Conservation (phyloP, 2,329 filamentous ascomycete species). For the Paracoccidioides lutzii region DNA sequence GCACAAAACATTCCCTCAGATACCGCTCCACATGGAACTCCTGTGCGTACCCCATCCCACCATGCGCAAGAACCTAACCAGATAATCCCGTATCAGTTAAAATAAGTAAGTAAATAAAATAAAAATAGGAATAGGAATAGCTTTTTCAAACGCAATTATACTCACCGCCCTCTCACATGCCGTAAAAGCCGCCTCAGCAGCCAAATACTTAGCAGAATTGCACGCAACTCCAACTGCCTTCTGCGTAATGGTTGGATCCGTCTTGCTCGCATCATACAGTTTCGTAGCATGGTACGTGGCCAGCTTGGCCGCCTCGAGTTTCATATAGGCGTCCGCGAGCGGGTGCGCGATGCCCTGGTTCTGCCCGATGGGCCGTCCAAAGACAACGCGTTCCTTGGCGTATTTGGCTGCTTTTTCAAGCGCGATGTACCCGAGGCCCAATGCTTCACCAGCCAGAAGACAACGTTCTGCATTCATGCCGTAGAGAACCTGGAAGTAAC, state of each 20-base stretch:
- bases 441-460: slow-evolving; percentile 62
- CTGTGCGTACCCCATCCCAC: slow-evolving; percentile 51
- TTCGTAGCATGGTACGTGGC: slow-evolving; percentile 49
- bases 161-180: slow-evolving; percentile 44
- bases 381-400: slow-evolving; percentile 51
- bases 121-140: slow-evolving; percentile 39
- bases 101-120: not conserved
- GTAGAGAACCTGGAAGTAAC: slow-evolving; percentile 43
- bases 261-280: slow-evolving; percentile 43
- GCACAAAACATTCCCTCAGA: slow-evolving; percentile 46
- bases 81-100: not conserved
- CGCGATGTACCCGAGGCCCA: slow-evolving; percentile 66
- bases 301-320: slow-evolving; percentile 47
- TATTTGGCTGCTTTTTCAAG: slow-evolving; percentile 51
- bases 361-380: slow-evolving; percentile 45
- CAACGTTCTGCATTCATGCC: slow-evolving; percentile 72
- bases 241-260: slow-evolving; percentile 40
- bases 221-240: slow-evolving; percentile 47
- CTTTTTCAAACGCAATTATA: slow-evolving; percentile 20
- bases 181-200: slow-evolving; percentile 48
- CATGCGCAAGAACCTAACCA: slow-evolving; percentile 34
- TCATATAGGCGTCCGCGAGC: slow-evolving; percentile 47
- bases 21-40: slow-evolving; percentile 52
- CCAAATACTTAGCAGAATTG: slow-evolving; percentile 47
- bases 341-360: slow-evolving; percentile 50